Base-by-base conservation (phyloP, 495 filamentous ascomycete species). In the Penicillium daleae region DNA sequence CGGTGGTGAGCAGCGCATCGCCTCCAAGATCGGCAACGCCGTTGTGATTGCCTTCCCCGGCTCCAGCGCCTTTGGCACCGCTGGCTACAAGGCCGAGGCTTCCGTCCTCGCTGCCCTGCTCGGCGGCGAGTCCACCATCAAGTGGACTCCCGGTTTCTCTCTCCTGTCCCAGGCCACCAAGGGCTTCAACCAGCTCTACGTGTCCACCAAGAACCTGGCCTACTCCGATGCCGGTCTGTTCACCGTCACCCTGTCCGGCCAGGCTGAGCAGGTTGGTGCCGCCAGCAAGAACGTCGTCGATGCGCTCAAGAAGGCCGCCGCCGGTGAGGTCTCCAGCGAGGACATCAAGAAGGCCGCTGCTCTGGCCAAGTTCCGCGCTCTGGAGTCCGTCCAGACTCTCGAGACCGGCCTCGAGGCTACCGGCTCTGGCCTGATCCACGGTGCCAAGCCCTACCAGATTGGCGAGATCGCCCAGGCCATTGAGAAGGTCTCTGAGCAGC, bases 221-320 rank as follows among this genome's bases (percentile, higher is more conserved):
- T 99, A 97, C 85, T 97, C 94, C 17, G 95, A 99, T 70, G 91
- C 94, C 59, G 96, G 95, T 67, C 87, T 99, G 26, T 83, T 99
- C 54, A 84, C 87, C 62, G 88, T 97, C 66, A 87, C 88, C 65
- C 83, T 99, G 62, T 83, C 79, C 59, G 95, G 96, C 56, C 74
- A 83, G 60, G 89, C 92, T 15, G 70, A 79, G 22, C 86, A 88
- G 66, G 83, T 97, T 56, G 82, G 81, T 62, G 83, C 86, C 61
- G 86, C 90, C 24, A 73, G 75, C 64, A 78, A 85, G 71, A 82
- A 75, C 55, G 82, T 85, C 40, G 90, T 95, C 62, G 91, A 93
- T 72, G 84, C 86, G 26, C 80, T 99, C 58, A 92, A 94, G 85
- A 85, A 83, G 73, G 83, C 94, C 58, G 87, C 89, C 10, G 85